Percentiles rank a stretch among this genome's conserved stretches.
These are phyloP conservation scores for Chlorokybus atmophyticus DNA, from an alignment of 139 green algal genomes.

Conservation along the genomic window DNA sequence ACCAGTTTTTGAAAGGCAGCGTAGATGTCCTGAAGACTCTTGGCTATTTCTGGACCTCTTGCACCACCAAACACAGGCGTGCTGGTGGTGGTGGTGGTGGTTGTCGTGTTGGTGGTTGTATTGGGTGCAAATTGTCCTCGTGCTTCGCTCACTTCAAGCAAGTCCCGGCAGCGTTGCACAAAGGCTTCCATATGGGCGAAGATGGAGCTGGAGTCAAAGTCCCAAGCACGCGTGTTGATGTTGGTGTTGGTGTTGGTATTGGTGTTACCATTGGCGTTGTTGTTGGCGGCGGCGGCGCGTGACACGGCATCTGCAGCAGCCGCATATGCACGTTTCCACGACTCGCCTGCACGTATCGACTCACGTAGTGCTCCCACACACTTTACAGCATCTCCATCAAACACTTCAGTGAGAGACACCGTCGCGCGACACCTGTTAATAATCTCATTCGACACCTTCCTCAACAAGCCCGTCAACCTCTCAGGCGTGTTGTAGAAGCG, in stretches of 20 bases:
- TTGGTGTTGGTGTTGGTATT: too few relatives aligned
- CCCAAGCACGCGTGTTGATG: too few relatives aligned
- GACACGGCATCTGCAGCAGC: slow-evolving; percentile 39
- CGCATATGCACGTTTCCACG: slow-evolving; percentile 58
- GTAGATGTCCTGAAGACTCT: slow-evolving; percentile 63
- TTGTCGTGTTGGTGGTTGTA: too few relatives aligned
- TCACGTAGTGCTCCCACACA: slow-evolving; percentile 29
- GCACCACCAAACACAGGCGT: slow-evolving; percentile 64
- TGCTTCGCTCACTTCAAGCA: slow-evolving; percentile 74
- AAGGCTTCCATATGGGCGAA: slow-evolving; percentile 84
- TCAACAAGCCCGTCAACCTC: slow-evolving; percentile 62
- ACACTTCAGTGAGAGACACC: slow-evolving; percentile 53
- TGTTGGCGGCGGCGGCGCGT: too few relatives aligned
- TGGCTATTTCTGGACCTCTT: slow-evolving; percentile 55
- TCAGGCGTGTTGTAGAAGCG: slow-evolving; percentile 76
- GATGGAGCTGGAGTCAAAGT: slow-evolving; percentile 50
- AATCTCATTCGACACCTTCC: slow-evolving; percentile 66
- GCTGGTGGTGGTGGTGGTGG: not conserved
- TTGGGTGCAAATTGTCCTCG: slow-evolving; percentile 69
- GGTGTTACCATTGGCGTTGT: too few relatives aligned
- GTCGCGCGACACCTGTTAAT: slow-evolving; percentile 60
- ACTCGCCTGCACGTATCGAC: slow-evolving; percentile 32
- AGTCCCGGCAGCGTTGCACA: slow-evolving; percentile 69
- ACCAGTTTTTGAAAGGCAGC: slow-evolving; percentile 49
- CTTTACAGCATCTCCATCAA: slow-evolving; percentile 39